Base-by-base conservation (phyloP, 2,329 filamentous ascomycete species). In the Pseudopyricularia cyperi region DNA sequence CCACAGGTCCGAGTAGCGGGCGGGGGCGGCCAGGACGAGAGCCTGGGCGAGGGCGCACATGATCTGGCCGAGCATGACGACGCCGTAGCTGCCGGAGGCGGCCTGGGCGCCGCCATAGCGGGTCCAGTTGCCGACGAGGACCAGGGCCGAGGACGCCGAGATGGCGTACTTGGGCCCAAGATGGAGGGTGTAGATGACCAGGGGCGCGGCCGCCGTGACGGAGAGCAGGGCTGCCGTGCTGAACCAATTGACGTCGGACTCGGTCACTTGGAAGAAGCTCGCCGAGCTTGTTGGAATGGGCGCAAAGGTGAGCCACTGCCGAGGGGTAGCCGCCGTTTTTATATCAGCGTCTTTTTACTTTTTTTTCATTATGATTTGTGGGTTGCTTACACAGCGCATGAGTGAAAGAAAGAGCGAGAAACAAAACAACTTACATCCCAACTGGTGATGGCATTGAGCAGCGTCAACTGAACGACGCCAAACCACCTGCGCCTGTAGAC, bases 1-100 rank as follows among this genome's bases (percentile, higher is more conserved):
- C 93, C 93, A 97, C 54, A 95, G 72, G 64, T 96, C 90, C 52
- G 87, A 93, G 68, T 95, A 98, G 55, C 88, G 76, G 0, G 93
- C 91, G 1, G 93, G 91, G 0, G 91, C 89, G 7, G 85, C 82
- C 9, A 97, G 79, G 12, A 95, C 88, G 65, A 97, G 97, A 0
- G 93, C 90, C 64, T 98, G 93, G 1, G 89, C 83, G 37, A 96
- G 75, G 1, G 91, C 93, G 51, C 87, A 89, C 55, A 98, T 66
- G 63, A 97, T 85, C 70, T 97, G 91, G 4, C 91, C 91, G 59
- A 94, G 83, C 85, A 97, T 88, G 55, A 89, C 83, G 46, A 86
- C 75, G 42, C 82, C 82, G 62, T 87, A 94, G 58, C 73, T 75
- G 49, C 85, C 86, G 66, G 68, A 54, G 71, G 63, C 61, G 19